phyloP scores from a whole-genome alignment of 495 filamentous ascomycete genomes.

The Penicillium dipodomyicola region DNA sequence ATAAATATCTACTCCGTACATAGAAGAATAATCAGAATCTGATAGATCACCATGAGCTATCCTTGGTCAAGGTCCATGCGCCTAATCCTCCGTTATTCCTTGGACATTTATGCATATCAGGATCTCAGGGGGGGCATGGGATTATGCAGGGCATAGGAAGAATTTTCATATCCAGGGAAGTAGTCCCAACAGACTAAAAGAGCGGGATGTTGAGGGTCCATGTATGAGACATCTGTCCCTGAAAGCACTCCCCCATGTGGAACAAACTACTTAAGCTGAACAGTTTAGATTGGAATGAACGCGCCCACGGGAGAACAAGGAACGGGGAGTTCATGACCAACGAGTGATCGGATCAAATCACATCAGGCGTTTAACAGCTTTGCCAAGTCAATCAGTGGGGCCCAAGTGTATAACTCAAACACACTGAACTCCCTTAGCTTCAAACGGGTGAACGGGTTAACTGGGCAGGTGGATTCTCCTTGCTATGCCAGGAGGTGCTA shows the following conservation, averaged over 20 bases:
- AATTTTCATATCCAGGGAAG: too few species aligned
- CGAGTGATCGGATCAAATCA: too few species aligned
- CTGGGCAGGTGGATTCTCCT: too few species aligned
- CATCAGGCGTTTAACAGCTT: too few species aligned
- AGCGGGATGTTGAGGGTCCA: background rate
- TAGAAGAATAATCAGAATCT: slow-evolving; percentile 6
- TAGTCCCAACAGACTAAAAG: background rate
- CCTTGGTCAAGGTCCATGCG: slow-evolving; percentile 26
- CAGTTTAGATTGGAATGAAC: too few species aligned
- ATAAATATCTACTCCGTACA: background rate
- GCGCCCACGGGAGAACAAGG: too few species aligned
- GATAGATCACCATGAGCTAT: slow-evolving; percentile 41
- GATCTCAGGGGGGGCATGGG: too few species aligned
- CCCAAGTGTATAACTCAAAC: slow-evolving; percentile 27
- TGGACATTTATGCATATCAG: background rate
- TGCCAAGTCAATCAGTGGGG: slow-evolving; percentile 26
- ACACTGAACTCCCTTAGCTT: slow-evolving; percentile 26
- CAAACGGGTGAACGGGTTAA: slow-evolving; percentile 17
- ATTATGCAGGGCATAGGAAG: too few species aligned
- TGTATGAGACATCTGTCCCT: background rate
- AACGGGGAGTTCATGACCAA: too few species aligned
- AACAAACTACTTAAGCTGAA: too few species aligned
- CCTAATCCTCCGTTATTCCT: slow-evolving; percentile 15
- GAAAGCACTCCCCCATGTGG: too few species aligned
- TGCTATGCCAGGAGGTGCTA: background rate